These are phyloP conservation scores for Fusarium armeniacum DNA, from an alignment of 2,329 filamentous ascomycete genomes.

Conservation along the genomic window DNA sequence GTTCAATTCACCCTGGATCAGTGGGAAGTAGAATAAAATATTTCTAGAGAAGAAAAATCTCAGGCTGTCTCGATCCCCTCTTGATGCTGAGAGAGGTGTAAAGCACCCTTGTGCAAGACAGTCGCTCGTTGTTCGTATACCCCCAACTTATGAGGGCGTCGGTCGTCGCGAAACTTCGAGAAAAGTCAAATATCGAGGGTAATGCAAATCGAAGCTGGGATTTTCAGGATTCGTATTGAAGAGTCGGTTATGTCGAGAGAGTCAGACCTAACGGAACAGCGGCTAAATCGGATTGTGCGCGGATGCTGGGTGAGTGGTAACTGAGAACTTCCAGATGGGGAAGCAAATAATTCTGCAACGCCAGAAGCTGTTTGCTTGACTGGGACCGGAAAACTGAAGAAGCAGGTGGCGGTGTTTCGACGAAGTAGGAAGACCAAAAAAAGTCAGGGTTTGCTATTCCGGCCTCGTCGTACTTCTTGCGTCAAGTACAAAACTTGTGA, in stretches of 20 bases:
- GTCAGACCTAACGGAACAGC: constrained; percentile 21
- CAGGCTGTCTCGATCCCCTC: constrained; percentile 48
- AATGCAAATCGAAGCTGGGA: constrained; percentile 22
- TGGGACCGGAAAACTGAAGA: constrained; percentile 34
- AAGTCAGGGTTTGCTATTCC: constrained; percentile 12
- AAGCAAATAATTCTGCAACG: constrained; percentile 31
- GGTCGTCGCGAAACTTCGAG: constrained; percentile 25
- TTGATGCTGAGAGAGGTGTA: constrained; percentile 44
- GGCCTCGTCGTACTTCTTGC: constrained; percentile 8
- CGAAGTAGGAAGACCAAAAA: constrained; percentile 30
- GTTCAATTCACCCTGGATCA: constrained; percentile 41
- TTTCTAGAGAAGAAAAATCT: constrained; percentile 39
- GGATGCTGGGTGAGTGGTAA: constrained; percentile 19
- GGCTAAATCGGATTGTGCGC: constrained; percentile 27
- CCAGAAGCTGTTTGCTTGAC: constrained; percentile 31
- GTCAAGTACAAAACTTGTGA: constrained; percentile 16
- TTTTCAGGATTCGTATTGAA: constrained; percentile 7
- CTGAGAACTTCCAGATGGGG: constrained; percentile 11
- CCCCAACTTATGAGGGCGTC: constrained; percentile 44
- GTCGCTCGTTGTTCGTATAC: constrained; percentile 39
- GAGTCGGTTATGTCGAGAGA: constrained; percentile 40
- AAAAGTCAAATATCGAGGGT: constrained; percentile 32
- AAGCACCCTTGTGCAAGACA: constrained; percentile 46
- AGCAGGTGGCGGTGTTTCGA: constrained; percentile 37
- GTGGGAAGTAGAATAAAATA: constrained; percentile 30